Conservation (phyloP, 2,329 filamentous ascomycete genomes). For the Paraphoma chrysanthemicola region DNA sequence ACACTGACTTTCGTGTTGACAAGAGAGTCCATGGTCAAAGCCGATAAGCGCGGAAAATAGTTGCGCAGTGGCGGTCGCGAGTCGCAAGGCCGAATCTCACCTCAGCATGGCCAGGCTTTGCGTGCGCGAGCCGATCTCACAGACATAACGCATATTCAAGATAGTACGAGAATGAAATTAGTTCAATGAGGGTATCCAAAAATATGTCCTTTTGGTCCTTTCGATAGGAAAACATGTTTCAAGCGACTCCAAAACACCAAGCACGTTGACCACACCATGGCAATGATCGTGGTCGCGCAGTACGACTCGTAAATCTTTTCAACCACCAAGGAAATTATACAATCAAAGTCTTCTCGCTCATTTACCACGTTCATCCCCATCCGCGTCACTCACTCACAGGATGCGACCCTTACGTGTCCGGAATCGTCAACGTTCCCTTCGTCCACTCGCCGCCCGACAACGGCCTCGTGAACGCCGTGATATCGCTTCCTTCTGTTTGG, state of each 20-base stretch:
- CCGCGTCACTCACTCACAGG: too few relatives aligned
- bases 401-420: slow-evolving; percentile 20
- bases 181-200: slow-evolving; percentile 3
- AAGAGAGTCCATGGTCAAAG: too few relatives aligned
- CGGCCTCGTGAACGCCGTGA: slow-evolving; percentile 36
- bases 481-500: slow-evolving; percentile 37
- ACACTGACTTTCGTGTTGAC: too few relatives aligned
- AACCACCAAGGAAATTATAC: background rate
- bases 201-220: background rate
- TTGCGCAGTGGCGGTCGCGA: too few relatives aligned
- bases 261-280: background rate
- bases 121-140: too few relatives aligned
- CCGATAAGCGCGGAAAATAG: too few relatives aligned
- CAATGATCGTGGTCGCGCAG: background rate
- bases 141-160: too few relatives aligned
- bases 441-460: slow-evolving; percentile 38
- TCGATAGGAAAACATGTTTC: background rate
- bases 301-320: background rate
- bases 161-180: too few relatives aligned
- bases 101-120: too few relatives aligned
- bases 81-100: too few relatives aligned
- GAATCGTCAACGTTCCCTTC: slow-evolving; percentile 31
- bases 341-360: background rate
- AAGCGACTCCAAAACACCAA: background rate
- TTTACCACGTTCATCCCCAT: too few relatives aligned